Evolutionary conservation across 2,329 filamentous ascomycete species (phyloP).

Genomic region (Claviceps spartinae): DNA sequence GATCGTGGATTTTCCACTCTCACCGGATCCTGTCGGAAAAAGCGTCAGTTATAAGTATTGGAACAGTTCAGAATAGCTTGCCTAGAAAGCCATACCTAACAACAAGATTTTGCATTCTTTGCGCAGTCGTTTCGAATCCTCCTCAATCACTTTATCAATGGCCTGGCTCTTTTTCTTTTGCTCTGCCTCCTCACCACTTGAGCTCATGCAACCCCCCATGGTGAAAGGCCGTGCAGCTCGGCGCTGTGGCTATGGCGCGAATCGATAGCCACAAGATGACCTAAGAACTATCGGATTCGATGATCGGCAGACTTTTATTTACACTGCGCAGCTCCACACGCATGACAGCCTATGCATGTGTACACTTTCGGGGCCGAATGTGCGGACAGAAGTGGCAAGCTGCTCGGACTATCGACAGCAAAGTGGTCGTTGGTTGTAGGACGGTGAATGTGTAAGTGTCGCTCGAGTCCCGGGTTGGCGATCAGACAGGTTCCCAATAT

Average conservation of each 20-base stretch:
- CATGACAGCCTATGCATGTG: conserved; percentile 1
- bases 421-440: not conserved
- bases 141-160: conserved; percentile 87
- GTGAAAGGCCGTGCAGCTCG: conserved; percentile 18
- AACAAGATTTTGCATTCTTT: conserved; percentile 98
- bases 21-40: conserved; percentile 62
- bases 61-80: not conserved
- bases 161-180: conserved; percentile 93
- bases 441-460: not conserved
- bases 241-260: conserved; percentile 1
- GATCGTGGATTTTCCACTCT: conserved; percentile 98
- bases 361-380: not conserved
- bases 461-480: not conserved
- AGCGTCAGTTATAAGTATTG: conserved; percentile 8
- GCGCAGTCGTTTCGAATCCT: conserved; percentile 83
- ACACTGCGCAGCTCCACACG: not conserved
- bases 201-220: conserved; percentile 94
- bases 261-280: not conserved
- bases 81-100: conserved; percentile 50
- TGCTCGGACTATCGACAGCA: not conserved
- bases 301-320: not conserved
- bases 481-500: not conserved
- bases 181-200: conserved; percentile 72
- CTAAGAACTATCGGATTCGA: not conserved
- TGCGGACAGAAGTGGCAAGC: not conserved